Percentiles rank a stretch among this genome's conserved stretches.
Conservation (phyloP, 805 yeast genomes). For the Lipomyces sp. region DNA sequence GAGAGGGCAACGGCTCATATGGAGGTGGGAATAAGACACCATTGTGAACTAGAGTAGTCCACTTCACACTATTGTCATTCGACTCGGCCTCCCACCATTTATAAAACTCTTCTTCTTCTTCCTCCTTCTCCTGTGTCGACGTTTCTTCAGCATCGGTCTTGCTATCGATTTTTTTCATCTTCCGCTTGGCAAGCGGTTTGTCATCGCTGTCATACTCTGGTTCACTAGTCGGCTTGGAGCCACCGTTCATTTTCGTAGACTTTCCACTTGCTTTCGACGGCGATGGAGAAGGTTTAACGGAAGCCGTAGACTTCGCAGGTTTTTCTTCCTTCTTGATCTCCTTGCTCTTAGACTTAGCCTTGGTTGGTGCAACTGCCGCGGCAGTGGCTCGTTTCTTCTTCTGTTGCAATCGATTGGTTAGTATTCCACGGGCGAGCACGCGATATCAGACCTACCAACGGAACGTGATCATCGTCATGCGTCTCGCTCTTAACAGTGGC, state of each 20-base stretch:
- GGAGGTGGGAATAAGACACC: slow-evolving; percentile 95
- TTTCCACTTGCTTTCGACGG: neutral
- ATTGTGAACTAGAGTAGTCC: slow-evolving; percentile 84
- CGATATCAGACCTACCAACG: slow-evolving; percentile 16
- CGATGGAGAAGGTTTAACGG: neutral
- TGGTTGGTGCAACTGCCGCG: neutral
- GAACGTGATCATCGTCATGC: slow-evolving; percentile 5
- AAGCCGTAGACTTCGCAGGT: neutral
- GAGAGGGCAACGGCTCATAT: slow-evolving; percentile 81
- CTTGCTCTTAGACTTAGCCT: slow-evolving; percentile 10
- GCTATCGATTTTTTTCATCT: neutral
- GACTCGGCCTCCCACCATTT: slow-evolving; percentile 83
- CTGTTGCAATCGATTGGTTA: neutral
- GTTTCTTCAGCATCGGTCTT: slow-evolving; percentile 10
- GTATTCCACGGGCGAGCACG: neutral
- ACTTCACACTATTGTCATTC: slow-evolving; percentile 70
- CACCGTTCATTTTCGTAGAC: neutral
- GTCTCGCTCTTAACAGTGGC: slow-evolving; percentile 8
- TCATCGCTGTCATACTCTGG: slow-evolving; percentile 1
- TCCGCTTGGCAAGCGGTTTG: slow-evolving; percentile 9
- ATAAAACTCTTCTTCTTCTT: slow-evolving; percentile 54
- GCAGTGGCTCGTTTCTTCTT: slow-evolving; percentile 5
- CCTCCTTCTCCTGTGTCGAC: slow-evolving; percentile 3
- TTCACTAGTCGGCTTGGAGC: neutral
- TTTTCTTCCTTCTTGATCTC: neutral